Evolutionary conservation across 306 rosid genomes (phyloP), one percentile per base, ranked within the genome.

Genomic region (Spatholobus suberectus): DNA sequence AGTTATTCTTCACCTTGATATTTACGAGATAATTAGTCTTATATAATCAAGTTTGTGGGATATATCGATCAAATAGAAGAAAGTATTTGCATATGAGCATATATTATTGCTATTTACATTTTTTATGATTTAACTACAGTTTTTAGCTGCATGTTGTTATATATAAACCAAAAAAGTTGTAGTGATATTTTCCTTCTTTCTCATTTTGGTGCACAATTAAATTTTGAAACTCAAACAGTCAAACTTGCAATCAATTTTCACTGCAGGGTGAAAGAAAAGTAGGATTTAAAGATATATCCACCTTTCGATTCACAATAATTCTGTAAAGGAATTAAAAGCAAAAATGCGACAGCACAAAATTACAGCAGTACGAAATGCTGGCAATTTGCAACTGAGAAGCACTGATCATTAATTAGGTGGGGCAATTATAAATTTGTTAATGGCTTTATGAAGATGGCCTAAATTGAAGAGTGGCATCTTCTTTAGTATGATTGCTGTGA

Each of bases 341-440:
- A 14, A 29, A 76, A 75, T 37, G 6, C 23, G 9, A 57, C 24
- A 55, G 3, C 15, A 59, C 17, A 26, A n/a, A n/a, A 8, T 41
- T 10, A 40, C 1, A 24, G 38, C 24, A 23, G 80, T 52, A 47
- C n/a, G 13, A 37, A 38, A 79, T 5, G 82, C 17, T 77, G 15
- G 65, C 18, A 24, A 62, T 44, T 54, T 57, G 17, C 44, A 49
- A 40, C 5, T 40, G 43, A 13, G 57, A 23, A 65, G 8, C 6
- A 38, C 15, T 61, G 20, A 13, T n/a, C 41, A 12, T 17, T n/a
- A 38, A 43, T 40, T 11, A 41, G 52, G 67, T 37, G 89, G 84
- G 80, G 79, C 62, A 65, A 61, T 34, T 49, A 73, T 15, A 57
- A 88, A 63, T 71, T 66, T 58, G 52, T 40, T n/a, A 65, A 51